These are phyloP conservation scores for Funneliformis geosporum DNA, from an alignment of 192 early-diverging fungal species.

Conservation along the genomic window DNA sequence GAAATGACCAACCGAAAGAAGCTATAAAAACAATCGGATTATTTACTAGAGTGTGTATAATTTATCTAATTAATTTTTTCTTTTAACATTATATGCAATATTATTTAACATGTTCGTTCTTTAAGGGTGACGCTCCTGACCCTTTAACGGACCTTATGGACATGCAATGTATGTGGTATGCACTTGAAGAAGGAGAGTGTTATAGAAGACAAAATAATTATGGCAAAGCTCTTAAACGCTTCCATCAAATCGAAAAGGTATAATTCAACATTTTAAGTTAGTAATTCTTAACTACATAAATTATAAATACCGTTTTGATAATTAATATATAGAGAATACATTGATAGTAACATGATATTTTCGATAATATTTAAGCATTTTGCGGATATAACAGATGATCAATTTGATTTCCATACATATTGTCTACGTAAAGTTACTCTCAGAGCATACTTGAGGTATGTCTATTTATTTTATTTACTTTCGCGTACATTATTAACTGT, in stretches of 20 bases:
- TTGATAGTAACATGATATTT: constrained; percentile 17
- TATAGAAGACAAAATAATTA: constrained; percentile 64
- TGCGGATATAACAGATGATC: constrained; percentile 82
- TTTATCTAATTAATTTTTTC: not conserved
- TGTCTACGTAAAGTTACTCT: constrained; percentile 87
- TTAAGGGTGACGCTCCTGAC: constrained; percentile 57
- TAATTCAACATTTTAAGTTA: not conserved
- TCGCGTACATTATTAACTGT: not conserved
- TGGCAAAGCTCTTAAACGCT: constrained; percentile 86
- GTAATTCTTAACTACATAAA: not conserved
- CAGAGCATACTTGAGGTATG: constrained; percentile 79
- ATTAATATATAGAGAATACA: not conserved
- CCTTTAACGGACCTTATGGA: constrained; percentile 81
- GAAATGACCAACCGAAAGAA: constrained; percentile 74
- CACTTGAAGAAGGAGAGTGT: constrained; percentile 74
- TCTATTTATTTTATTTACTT: not conserved
- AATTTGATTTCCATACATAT: constrained; percentile 97
- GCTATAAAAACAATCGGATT: constrained; percentile 83
- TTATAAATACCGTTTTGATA: not conserved
- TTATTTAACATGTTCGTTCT: not conserved
- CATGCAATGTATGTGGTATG: constrained; percentile 94
- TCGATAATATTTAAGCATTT: constrained; percentile 59
- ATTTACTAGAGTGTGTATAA: constrained; percentile 71
- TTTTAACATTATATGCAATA: not conserved
- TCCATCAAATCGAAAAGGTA: constrained; percentile 78